Evolutionary conservation across 108 stramenopile genomes (phyloP), one percentile per base, ranked within the genome.

Genomic region (Cylindrotheca closterium): DNA sequence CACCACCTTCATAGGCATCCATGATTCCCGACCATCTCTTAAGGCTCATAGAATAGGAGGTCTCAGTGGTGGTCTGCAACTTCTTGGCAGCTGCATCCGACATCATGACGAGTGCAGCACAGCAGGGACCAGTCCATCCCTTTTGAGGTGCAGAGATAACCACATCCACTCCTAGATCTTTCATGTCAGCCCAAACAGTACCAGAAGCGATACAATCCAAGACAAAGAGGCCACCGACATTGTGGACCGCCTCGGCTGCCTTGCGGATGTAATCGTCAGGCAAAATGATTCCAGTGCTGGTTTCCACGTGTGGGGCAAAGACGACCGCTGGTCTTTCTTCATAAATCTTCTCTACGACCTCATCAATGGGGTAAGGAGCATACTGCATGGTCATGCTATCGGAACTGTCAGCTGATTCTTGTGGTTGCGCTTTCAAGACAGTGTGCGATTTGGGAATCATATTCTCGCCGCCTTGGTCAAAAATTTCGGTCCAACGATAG

Each of bases 401-500:
- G 18, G 70, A 58, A 58, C 82, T 64, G 8, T 27, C 49, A 15
- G 51, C 24, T 15, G 75, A 61, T 0, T 51, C 69, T 12, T 73
- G 68, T 22, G 84, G 84, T 30, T 74, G 76, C 3, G 93, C 95
- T 71, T 94, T 94, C 30, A 94, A 74, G 21, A 96, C 93, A 25
- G 88, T 91, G 51, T 93, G 91, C 12, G 84, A 86, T 37, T 73
- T 65, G 19, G 85, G 83, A 49, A 89, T 88, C 47, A 49, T 68
- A 15, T 63, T 60, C 7, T 77, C 66, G 10, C 79, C 76, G 31
- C 95, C 92, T 75, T 91, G 87, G 47, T 96, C 92, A 57, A 96
- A 96, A 63, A 96, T 93, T 58, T 96, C 93, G 12, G 93, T 93
- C 96, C 96, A 96, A 2, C 96, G 87, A 65, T 83, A 96, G 54